Conservation (phyloP, 352 stramenopile genomes). For the Phytophthora tubulina region DNA sequence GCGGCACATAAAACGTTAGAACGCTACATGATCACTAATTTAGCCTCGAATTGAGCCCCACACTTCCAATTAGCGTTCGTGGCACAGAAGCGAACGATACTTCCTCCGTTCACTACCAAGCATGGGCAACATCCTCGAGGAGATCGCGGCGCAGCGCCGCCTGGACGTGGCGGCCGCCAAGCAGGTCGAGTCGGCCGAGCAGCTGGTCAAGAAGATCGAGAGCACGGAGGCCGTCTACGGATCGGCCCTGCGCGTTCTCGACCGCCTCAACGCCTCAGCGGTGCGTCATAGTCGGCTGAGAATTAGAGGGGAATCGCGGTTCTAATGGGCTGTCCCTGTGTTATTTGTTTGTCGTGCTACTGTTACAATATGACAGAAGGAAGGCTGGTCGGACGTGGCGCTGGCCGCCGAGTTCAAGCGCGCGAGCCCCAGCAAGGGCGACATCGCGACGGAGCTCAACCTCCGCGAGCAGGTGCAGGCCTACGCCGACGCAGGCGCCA, state of each 20-base stretch:
- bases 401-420: constrained; percentile 99
- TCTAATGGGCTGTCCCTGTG: constrained; percentile 7
- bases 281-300: constrained; percentile 36
- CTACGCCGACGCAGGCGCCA: constrained; percentile 94
- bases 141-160: constrained; percentile 81
- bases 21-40: constrained; percentile 8
- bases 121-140: constrained; percentile 79
- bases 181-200: constrained; percentile 43
- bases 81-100: neutral
- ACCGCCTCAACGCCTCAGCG: constrained; percentile 83
- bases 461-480: constrained; percentile 89
- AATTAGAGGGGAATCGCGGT: neutral
- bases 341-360: constrained; percentile 13
- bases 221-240: constrained; percentile 84
- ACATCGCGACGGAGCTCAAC: constrained; percentile 90
- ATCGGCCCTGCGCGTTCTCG: constrained; percentile 87
- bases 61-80: neutral
- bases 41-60: constrained; percentile 1
- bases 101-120: neutral
- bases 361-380: constrained; percentile 43
- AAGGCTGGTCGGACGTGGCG: constrained; percentile 82
- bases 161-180: constrained; percentile 75
- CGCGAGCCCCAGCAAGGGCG: constrained; percentile 96
- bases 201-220: constrained; percentile 82
- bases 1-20: neutral